A percentile compares a stretch with the other conserved stretches of the same genome.
These are phyloP conservation scores for Ceratocystis smalleyi DNA, from an alignment of 2,329 filamentous ascomycete species.

Conservation along the genomic window DNA sequence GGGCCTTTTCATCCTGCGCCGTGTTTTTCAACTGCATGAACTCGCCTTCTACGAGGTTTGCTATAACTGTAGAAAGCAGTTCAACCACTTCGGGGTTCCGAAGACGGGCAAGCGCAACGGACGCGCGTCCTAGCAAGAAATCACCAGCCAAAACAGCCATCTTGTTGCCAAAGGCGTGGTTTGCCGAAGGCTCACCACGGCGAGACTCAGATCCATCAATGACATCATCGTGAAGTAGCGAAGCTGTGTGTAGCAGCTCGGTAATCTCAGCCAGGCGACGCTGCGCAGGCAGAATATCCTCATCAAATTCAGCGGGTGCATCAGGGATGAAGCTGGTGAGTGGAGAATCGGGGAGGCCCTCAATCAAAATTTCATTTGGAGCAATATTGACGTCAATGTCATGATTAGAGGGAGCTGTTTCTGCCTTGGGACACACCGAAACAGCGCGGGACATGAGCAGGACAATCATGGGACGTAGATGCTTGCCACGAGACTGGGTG, in stretches of 20 bases:
- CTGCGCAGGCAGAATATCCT: constrained; percentile 80
- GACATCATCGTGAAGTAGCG: constrained; percentile 92
- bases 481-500: constrained; percentile 89
- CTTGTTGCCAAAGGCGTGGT: constrained; percentile 94
- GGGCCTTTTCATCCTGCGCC: constrained; percentile 67
- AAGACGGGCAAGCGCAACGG: constrained; percentile 77
- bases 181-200: constrained; percentile 72
- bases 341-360: constrained; percentile 52
- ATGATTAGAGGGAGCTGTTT: constrained; percentile 24
- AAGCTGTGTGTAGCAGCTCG: constrained; percentile 93
- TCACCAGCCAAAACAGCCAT: constrained; percentile 98
- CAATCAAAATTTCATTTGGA: constrained; percentile 47
- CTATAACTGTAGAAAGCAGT: constrained; percentile 86
- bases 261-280: constrained; percentile 88
- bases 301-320: constrained; percentile 27
- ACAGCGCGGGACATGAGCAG: constrained; percentile 93
- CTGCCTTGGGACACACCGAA: constrained; percentile 51
- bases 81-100: constrained; percentile 90
- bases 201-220: constrained; percentile 84
- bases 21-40: constrained; percentile 99
- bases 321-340: constrained; percentile 30
- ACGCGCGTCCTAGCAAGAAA: constrained; percentile 83
- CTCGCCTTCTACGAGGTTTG: constrained; percentile 93
- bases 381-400: constrained; percentile 41
- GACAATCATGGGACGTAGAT: constrained; percentile 85